Conservation (phyloP, 179 eudicot genomes). For the Patellifolia procumbens region DNA sequence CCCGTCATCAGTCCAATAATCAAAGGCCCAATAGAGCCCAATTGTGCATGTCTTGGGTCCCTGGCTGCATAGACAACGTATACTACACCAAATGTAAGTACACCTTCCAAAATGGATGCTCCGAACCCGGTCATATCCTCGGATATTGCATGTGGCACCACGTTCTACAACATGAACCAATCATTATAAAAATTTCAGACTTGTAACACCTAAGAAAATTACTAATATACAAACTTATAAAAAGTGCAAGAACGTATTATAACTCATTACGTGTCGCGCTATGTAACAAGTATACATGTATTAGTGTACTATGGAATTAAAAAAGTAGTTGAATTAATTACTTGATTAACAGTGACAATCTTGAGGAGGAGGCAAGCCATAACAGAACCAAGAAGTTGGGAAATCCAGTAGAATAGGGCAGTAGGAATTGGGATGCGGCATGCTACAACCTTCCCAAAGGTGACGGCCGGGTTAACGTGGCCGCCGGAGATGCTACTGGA, state of each 20-base stretch:
- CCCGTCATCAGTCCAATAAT: conserved; percentile 66
- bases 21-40: conserved; percentile 65
- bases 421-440: conserved; percentile 67
- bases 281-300: too few relatives aligned
- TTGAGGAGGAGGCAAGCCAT: conserved; percentile 78
- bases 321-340: conserved; percentile 11
- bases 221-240: not conserved
- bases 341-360: conserved; percentile 60
- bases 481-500: conserved; percentile 68
- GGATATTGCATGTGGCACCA: conserved; percentile 57
- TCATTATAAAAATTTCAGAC: not conserved
- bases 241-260: too few relatives aligned
- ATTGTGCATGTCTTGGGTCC: conserved; percentile 62
- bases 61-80: conserved; percentile 61
- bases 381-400: conserved; percentile 72
- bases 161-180: conserved; percentile 43
- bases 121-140: conserved; percentile 90
- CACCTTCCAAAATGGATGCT: conserved; percentile 75
- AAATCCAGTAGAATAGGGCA: conserved; percentile 75
- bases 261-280: too few relatives aligned
- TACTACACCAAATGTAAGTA: conserved; percentile 75
- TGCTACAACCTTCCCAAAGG: conserved; percentile 77
- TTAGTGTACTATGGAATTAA: too few relatives aligned
- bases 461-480: conserved; percentile 83
- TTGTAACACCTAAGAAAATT: not conserved